phyloP scores from a whole-genome alignment of 148 eudicot species.

The Rhododendron vialii region DNA sequence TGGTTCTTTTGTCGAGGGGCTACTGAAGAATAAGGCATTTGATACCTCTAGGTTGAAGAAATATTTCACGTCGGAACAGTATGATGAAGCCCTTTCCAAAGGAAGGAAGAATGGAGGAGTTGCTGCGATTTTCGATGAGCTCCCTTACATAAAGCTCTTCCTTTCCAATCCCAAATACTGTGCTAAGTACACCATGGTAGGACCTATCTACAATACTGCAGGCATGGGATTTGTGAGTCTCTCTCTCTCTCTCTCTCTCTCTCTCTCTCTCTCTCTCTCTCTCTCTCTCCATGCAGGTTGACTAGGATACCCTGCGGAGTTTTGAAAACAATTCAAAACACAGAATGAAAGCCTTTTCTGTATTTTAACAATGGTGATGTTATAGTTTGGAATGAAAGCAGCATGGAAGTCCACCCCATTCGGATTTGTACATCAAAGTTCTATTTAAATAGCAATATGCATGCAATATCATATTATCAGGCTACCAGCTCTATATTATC shows the following conservation, averaged over 20 bases:
- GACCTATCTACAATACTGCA: conserved; percentile 17
- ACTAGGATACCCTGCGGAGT: neutral
- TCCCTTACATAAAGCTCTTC: conserved; percentile 33
- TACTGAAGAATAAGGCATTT: conserved; percentile 19
- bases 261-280: no score
- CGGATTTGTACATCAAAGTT: neutral
- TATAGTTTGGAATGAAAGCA: neutral
- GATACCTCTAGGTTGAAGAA: conserved; percentile 12
- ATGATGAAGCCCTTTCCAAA: conserved; percentile 29
- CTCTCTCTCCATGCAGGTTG: neutral
- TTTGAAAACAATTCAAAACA: neutral
- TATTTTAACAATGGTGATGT: neutral
- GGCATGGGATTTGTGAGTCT: conserved; percentile 45
- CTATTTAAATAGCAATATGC: neutral
- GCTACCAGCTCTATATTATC: neutral
- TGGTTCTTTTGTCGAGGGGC: conserved; percentile 32
- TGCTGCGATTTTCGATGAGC: conserved; percentile 29
- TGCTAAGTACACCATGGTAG: conserved; percentile 26
- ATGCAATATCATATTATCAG: neutral
- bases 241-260: neutral
- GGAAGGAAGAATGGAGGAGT: conserved; percentile 37
- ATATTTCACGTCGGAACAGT: conserved; percentile 24
- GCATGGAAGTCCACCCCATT: neutral
- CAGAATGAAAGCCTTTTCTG: neutral
- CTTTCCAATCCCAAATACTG: conserved; percentile 19